phyloP scores from a whole-genome alignment of 495 filamentous ascomycete genomes.

The Talaromyces proteolyticus region DNA sequence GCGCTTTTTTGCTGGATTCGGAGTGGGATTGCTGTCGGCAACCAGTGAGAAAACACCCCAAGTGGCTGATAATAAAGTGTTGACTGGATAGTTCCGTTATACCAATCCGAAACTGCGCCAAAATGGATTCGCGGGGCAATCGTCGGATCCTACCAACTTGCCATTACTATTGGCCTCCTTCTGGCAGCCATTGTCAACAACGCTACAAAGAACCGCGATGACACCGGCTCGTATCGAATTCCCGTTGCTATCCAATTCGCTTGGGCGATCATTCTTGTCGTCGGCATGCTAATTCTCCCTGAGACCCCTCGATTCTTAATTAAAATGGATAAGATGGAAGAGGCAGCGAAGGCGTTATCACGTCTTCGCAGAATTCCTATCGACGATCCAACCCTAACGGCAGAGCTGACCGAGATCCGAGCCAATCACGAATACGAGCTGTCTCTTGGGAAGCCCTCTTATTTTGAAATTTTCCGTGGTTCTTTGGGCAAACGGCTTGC shows the following conservation, averaged over 20 bases:
- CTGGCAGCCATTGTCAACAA: conserved; percentile 75
- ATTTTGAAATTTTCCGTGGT: conserved; percentile 60
- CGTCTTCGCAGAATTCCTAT: conserved; percentile 60
- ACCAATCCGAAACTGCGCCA: conserved; percentile 34
- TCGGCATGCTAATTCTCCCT: conserved; percentile 68
- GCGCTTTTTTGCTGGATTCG: conserved; percentile 74
- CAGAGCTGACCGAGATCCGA: conserved; percentile 69
- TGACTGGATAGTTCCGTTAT: background rate
- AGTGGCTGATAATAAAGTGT: background rate
- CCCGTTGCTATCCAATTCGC: conserved; percentile 75
- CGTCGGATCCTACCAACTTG: conserved; percentile 76
- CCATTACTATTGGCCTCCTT: conserved; percentile 78
- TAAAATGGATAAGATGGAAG: conserved; percentile 61
- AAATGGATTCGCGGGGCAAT: conserved; percentile 80
- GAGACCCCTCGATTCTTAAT: conserved; percentile 80
- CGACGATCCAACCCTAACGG: conserved; percentile 53
- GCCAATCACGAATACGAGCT: conserved; percentile 77
- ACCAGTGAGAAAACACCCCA: conserved; percentile 19
- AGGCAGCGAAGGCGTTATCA: conserved; percentile 58
- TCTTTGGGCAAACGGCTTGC: conserved; percentile 59
- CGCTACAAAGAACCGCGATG: conserved; percentile 55
- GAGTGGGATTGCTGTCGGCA: conserved; percentile 76
- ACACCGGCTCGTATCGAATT: conserved; percentile 70
- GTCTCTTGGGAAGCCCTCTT: conserved; percentile 61
- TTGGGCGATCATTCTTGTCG: conserved; percentile 70